phyloP scores from a whole-genome alignment of 495 filamentous ascomycete species.

The Annulohypoxylon maeteangense region DNA sequence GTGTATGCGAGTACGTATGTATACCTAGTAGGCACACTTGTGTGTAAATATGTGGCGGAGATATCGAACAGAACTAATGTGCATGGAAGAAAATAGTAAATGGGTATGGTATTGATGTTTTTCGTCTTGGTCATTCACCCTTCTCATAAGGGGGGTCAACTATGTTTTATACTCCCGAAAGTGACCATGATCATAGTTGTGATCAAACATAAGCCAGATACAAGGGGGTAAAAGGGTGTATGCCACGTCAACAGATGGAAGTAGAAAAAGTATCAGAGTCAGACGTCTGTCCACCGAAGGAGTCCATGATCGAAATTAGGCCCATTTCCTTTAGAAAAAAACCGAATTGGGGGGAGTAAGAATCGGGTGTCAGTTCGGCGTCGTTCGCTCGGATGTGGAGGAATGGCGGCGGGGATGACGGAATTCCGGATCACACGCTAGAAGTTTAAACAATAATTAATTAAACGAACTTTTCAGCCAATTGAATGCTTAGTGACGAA shows the following conservation, averaged over 20 bases:
- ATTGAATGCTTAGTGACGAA: neutral
- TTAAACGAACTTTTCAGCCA: neutral
- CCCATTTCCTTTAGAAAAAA: neutral
- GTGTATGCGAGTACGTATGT: neutral
- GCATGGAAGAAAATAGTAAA: neutral
- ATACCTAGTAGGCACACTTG: neutral
- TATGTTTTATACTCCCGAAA: conserved; percentile 29
- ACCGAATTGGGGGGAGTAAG: neutral
- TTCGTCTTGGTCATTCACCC: too few relatives aligned
- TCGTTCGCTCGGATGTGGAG: neutral
- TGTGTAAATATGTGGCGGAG: neutral
- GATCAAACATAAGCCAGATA: conserved; percentile 19
- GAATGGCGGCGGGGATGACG: neutral
- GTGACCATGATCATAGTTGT: conserved; percentile 20
- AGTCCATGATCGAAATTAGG: neutral
- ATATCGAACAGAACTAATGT: neutral
- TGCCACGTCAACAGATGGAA: conserved; percentile 31
- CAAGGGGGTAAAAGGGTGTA: conserved; percentile 11
- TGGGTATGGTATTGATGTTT: neutral
- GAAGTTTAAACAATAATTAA: neutral
- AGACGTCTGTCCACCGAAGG: conserved; percentile 17
- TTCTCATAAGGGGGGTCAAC: too few relatives aligned
- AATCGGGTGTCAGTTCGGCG: neutral
- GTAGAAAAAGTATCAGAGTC: conserved; percentile 41
- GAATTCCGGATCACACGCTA: neutral